Evolutionary conservation across 768 basidiomycete genomes (phyloP).

Genomic region (Cyclocybe cylindracea): DNA sequence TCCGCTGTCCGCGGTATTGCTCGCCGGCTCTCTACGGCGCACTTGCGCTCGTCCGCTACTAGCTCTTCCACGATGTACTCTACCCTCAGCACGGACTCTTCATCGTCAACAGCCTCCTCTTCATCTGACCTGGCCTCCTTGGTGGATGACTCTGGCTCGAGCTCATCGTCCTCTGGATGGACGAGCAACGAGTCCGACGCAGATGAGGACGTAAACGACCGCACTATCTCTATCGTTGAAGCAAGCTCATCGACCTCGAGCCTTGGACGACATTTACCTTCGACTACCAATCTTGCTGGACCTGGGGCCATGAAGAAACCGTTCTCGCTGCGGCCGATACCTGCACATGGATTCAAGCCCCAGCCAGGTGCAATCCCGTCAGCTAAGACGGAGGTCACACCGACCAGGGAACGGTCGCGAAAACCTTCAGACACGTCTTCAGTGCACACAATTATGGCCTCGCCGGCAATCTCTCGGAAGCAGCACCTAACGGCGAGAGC

Average conservation of each 20-base stretch:
- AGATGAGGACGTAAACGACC: constrained; percentile 39
- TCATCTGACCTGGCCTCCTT: constrained; percentile 62
- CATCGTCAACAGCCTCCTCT: constrained; percentile 23
- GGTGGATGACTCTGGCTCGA: constrained; percentile 64
- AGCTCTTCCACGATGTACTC: constrained; percentile 41
- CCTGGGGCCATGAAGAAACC: constrained; percentile 38
- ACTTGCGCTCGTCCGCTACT: constrained; percentile 31
- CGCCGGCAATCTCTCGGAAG: constrained; percentile 21
- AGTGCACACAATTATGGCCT: constrained; percentile 44
- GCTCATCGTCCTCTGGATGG: constrained; percentile 58
- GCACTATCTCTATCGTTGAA: constrained; percentile 34
- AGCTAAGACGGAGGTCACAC: constrained; percentile 18
- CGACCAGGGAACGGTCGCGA: constrained; percentile 25
- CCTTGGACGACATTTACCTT: constrained; percentile 23
- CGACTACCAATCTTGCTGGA: constrained; percentile 24
- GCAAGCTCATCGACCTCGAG: constrained; percentile 19
- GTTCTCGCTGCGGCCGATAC: constrained; percentile 48
- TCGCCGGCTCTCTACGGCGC: constrained; percentile 52
- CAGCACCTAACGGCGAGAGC: constrained; percentile 2
- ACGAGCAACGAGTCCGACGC: constrained; percentile 54
- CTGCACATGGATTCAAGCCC: constrained; percentile 29
- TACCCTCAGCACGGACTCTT: constrained; percentile 41
- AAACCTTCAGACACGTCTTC: constrained; percentile 56
- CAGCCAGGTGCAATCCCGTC: constrained; percentile 1
- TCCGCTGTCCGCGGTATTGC: constrained; percentile 62